Percentiles rank a stretch among this genome's conserved stretches.
Conservation (phyloP, 495 filamentous ascomycete genomes). For the Rhizodiscina lignyota region DNA sequence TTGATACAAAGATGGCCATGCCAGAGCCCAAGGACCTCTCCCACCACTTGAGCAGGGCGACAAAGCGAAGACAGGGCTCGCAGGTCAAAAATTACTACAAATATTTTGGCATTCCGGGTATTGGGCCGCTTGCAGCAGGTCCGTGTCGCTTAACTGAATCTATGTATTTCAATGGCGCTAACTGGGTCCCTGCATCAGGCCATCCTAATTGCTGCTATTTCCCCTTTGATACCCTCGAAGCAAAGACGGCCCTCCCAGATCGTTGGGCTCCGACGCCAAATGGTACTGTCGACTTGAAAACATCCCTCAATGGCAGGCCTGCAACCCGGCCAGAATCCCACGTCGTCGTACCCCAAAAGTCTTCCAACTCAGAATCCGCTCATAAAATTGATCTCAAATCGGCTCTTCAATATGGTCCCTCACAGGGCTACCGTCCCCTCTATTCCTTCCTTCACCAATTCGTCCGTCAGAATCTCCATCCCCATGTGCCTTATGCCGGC, state of each 20-base stretch:
- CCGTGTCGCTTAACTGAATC: too few relatives aligned
- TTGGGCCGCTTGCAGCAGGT: constrained; percentile 79
- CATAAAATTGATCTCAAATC: constrained; percentile 63
- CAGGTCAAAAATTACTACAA: constrained; percentile 68
- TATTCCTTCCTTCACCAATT: constrained; percentile 63
- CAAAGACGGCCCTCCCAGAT: constrained; percentile 52
- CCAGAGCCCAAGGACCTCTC: too few relatives aligned
- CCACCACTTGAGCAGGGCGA: constrained; percentile 56
- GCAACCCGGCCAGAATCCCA: constrained; percentile 23
- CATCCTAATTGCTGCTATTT: constrained; percentile 69
- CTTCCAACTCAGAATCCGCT: constrained; percentile 27
- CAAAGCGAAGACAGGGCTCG: constrained; percentile 44
- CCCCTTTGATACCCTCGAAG: constrained; percentile 84
- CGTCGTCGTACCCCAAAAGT: constrained; percentile 53
- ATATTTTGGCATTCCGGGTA: constrained; percentile 63
- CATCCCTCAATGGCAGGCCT: constrained; percentile 12
- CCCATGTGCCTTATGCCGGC: constrained; percentile 56
- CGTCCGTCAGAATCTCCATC: constrained; percentile 58
- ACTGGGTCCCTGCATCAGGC: too few relatives aligned
- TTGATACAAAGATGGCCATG: too few relatives aligned
- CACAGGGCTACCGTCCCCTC: constrained; percentile 60
- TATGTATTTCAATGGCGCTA: too few relatives aligned
- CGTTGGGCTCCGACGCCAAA: constrained; percentile 56
- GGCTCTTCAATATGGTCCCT: constrained; percentile 71
- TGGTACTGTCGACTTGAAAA: constrained; percentile 27